Evolutionary conservation across 1,139 yeast species (phyloP), one percentile per base, ranked within the genome.

Genomic region (Debaryomyces fabryi): DNA sequence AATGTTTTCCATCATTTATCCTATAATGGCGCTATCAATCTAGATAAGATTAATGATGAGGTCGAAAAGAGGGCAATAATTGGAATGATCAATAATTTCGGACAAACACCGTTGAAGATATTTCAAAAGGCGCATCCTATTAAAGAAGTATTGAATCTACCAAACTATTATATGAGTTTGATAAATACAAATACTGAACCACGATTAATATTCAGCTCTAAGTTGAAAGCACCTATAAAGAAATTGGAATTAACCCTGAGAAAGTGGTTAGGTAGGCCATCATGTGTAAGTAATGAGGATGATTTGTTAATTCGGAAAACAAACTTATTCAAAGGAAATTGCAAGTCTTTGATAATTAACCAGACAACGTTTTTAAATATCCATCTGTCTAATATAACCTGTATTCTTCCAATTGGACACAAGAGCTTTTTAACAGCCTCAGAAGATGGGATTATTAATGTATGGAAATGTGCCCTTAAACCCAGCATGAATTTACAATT

Each of bases 61-160:
- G 73, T 79, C 52, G 96, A 89, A 62, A 78, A 85, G 53, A 74
- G 83, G 34, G 93, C 96, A 0, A 78, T 85, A 2, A 86, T 89
- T 27, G 92, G 96, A 1, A 86, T 87, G 60, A 89, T 89, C 42
- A 92, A 89, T 60, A 89, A 89, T 63, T 89, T 89, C 72, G 97
- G 97, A 0, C 97, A 89, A 62, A 89, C 96, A 0, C 97, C 97
- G 0, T 62, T 78, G 42, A 88, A 86, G 56, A 69, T 89, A 10
- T 88, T 89, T 57, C 69, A 67, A 8, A 76, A 74, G 48, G 84
- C 90, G 0, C 96, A 89, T 63, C 83, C 86, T 0, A 53, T 60
- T 35, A 74, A 77, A 43, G 80, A 74, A 2, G 71, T 74, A 0
- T 60, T 69, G 38, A 69, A 66, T 49, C 49, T 68, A 16, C 74